Base-by-base conservation (phyloP, 1,139 yeast species). In the Blastobotrys petasosporus region DNA sequence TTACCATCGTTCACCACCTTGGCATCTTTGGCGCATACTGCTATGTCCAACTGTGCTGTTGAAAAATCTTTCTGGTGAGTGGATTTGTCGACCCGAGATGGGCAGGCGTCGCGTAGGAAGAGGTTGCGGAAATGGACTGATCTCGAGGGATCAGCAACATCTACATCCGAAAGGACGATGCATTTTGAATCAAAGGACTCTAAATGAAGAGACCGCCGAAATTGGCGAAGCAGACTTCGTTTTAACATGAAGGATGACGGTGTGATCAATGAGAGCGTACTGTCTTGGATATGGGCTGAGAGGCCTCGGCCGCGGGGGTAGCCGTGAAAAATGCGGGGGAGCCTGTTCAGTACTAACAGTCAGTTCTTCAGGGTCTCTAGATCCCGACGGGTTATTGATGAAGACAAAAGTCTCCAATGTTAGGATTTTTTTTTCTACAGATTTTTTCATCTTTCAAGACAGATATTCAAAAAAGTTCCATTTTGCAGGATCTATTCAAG, bases 61-160 rank as follows among this genome's bases (percentile, higher is more conserved):
- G 85, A 78, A 62, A 84, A 82, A 29, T 73, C 62, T 59, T 82
- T 84, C 59, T 84, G 94, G 32, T 74, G 73, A 0, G 87, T 74
- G 29, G 65, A 62, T 2, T 70, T 68, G 54, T 84, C 85, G 3
- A 82, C 73, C 1, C 85, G 76, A 11, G 58, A 62, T 0, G 67
- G 57, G 42, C 86, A 80, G 0, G 87, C 71, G 57, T 85, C 94
- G 52, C 94, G 69, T 33, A 85, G 67, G 56, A 84, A 82, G 2
- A 77, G 63, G 49, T 75, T 77, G 50, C 73, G 72, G 62, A 73
- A 81, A 10, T 29, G 13, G 10, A 41, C 45, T 9, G 15, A 17
- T 9, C 15, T 31, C 11, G 23, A 35, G 16, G 34, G 20, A 10
- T 34, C 39, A n/a, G 36, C 25, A 10, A 39, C 34, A 2, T 13